Percentiles rank a stretch among this genome's conserved stretches.
phyloP scores from a whole-genome alignment of 2,329 filamentous ascomycete species.

The Colletotrichum sp. region DNA sequence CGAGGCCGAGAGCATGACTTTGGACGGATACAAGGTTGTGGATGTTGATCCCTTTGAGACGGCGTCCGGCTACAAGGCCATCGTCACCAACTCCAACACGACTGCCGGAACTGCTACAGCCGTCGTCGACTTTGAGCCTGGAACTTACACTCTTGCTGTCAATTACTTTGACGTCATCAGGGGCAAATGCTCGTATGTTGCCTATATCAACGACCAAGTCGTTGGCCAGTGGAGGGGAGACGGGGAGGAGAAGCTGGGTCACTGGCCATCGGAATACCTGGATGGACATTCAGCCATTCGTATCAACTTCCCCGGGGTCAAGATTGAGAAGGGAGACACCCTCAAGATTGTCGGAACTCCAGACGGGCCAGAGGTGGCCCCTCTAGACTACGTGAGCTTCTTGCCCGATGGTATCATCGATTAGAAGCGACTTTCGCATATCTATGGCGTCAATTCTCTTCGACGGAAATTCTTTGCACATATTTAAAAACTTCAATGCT shows the following conservation, averaged over 20 bases:
- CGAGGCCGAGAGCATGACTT: conserved; percentile 70
- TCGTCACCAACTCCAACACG: conserved; percentile 62
- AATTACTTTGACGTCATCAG: conserved; percentile 70
- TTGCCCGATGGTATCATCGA: conserved; percentile 56
- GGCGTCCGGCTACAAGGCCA: conserved; percentile 59
- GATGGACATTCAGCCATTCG: conserved; percentile 71
- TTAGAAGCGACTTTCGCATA: background rate
- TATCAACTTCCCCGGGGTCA: conserved; percentile 60
- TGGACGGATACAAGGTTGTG: conserved; percentile 62
- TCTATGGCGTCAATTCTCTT: background rate
- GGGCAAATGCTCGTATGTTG: conserved; percentile 61
- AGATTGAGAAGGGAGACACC: conserved; percentile 54
- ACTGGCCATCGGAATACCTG: conserved; percentile 61
- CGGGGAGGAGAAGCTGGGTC: conserved; percentile 63
- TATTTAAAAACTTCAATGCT: background rate
- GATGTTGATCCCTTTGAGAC: conserved; percentile 59
- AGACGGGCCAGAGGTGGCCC: conserved; percentile 66
- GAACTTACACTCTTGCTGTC: conserved; percentile 67
- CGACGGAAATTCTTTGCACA: background rate
- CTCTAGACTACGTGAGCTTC: conserved; percentile 70
- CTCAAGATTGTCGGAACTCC: conserved; percentile 62
- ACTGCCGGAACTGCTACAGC: conserved; percentile 50
- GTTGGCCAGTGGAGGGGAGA: conserved; percentile 66
- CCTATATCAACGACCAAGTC: conserved; percentile 56
- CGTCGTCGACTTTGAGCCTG: conserved; percentile 51